phyloP scores from a whole-genome alignment of 352 stramenopile genomes.

The Phytophthora tubulina region DNA sequence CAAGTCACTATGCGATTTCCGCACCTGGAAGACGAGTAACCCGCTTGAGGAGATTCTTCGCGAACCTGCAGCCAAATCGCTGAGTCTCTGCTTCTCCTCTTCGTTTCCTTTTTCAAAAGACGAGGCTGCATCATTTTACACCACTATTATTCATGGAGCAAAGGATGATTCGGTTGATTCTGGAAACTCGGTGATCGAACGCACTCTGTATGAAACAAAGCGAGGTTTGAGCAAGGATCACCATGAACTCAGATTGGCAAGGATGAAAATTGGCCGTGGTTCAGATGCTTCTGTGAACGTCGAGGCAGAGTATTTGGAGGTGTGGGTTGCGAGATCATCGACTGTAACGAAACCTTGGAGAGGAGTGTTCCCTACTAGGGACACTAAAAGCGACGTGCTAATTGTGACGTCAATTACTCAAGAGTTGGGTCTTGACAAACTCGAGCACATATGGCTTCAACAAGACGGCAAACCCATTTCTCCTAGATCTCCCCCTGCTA shows the following conservation, averaged over 20 bases:
- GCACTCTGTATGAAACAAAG: constrained; percentile 17
- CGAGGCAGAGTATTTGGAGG: constrained; percentile 33
- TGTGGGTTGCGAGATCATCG: constrained; percentile 18
- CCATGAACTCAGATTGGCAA: constrained; percentile 11
- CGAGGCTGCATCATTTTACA: constrained; percentile 23
- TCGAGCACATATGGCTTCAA: constrained; percentile 37
- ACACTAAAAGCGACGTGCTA: constrained; percentile 13
- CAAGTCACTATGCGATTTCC: constrained; percentile 49
- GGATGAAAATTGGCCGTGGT: constrained; percentile 22
- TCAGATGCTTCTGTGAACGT: constrained; percentile 17
- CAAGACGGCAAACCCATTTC: constrained; percentile 7
- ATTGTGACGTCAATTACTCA: constrained; percentile 28
- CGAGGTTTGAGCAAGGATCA: constrained; percentile 4
- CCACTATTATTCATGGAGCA: constrained; percentile 1
- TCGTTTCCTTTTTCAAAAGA: constrained; percentile 41
- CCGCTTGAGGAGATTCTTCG: constrained; percentile 26
- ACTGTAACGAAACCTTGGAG: constrained; percentile 10
- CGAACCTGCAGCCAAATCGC: neutral
- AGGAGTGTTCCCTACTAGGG: constrained; percentile 6
- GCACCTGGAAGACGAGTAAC: constrained; percentile 33
- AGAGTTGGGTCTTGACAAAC: constrained; percentile 11
- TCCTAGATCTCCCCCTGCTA: constrained; percentile 7
- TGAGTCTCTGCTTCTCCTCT: constrained; percentile 45
- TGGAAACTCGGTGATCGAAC: constrained; percentile 18
- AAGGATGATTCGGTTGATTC: constrained; percentile 1